Evolutionary conservation across 2,329 filamentous ascomycete species (phyloP).

Genomic region (Verticillium isaacii): DNA sequence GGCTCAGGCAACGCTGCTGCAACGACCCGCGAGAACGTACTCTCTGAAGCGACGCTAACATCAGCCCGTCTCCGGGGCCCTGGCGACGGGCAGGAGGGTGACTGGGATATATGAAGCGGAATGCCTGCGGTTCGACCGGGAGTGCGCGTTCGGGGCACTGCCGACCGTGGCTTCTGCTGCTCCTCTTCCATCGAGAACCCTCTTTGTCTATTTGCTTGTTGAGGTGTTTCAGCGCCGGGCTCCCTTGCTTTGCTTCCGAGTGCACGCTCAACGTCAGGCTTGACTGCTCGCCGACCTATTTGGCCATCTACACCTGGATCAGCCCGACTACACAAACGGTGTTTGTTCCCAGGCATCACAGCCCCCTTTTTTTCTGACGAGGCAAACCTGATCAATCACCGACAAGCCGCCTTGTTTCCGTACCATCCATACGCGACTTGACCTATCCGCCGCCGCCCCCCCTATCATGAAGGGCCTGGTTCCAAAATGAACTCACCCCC

Average conservation of each 20-base stretch:
- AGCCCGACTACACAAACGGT: too few species aligned
- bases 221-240: too few species aligned
- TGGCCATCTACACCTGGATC: too few species aligned
- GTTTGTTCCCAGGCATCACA: too few species aligned
- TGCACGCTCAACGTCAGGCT: too few species aligned
- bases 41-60: neutral
- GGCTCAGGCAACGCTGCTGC: neutral
- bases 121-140: neutral
- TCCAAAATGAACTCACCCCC: conserved; percentile 13
- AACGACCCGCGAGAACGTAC: neutral
- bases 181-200: too few species aligned
- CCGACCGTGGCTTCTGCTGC: too few species aligned
- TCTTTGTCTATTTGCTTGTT: too few species aligned
- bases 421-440: neutral
- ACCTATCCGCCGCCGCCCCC: neutral
- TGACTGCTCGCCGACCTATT: too few species aligned
- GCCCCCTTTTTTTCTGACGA: neutral
- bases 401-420: neutral
- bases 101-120: neutral
- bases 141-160: too few species aligned
- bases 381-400: neutral
- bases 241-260: too few species aligned
- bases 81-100: neutral
- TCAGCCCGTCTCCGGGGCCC: neutral
- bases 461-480: neutral